Base-by-base conservation (phyloP, 225 moss, liverwort and hornwort species). In the Straminergon stramineum region DNA sequence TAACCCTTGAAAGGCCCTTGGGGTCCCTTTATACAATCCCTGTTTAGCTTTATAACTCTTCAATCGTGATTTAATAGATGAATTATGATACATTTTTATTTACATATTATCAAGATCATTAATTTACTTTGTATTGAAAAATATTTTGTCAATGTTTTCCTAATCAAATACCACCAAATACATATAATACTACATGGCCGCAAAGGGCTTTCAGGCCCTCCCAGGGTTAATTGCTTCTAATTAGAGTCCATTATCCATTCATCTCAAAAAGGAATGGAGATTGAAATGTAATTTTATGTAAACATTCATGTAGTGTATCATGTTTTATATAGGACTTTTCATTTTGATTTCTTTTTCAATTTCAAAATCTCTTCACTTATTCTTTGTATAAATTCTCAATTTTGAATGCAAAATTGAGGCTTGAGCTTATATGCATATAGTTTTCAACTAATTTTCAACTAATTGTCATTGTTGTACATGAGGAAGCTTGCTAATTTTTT, bases 381-480 rank as follows among this genome's bases (percentile, higher is more conserved):
- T 78, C 5, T 35, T 55, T 55, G 2, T 37, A 56, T 15, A 9
- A 0, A 6, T 5, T 2, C 35, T 0, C 2, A 34, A 15, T 35
- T 78, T 55, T 22, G 23, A 23, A 4, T 37, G 1, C 20, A 55
- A 34, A 4, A 10, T 78, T 55, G 5, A 55, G 3, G 9, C 9
- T 78, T 55, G 23, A 52, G 0, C 4, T 55, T 35, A 0, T 35
- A 15, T 78, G 9, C 24, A 15, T 14, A 14, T 21, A 18, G 13
- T 21, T 20, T 76, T 53, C 13, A 34, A 53, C 3, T 52, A 34
- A 21, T 21, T 20, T 76, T 53, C 13, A 34, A 53, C 3, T 52
- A 34, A 21, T 48, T 0, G 1, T 32, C 32, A 32, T 8, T 32
- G 1, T 52, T 34, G 13, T 76, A 76, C 1, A 0, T 0, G 0